Conservation (phyloP, 2,329 filamentous ascomycete genomes). For the Penicillium hesseltinei region DNA sequence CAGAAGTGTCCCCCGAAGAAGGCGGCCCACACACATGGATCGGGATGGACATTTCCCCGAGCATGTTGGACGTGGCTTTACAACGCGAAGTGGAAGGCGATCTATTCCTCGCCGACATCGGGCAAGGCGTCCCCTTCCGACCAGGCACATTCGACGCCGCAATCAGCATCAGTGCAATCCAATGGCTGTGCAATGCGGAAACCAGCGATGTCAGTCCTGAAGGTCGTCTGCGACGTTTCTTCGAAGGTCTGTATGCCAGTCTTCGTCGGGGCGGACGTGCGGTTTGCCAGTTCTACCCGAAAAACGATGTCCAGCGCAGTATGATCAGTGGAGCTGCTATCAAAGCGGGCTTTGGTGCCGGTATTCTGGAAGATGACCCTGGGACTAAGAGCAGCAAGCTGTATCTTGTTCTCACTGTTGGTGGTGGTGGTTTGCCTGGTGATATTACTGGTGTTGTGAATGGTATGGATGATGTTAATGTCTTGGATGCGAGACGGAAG, state of each 20-base stretch:
- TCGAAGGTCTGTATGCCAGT: constrained; percentile 85
- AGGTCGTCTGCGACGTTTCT: constrained; percentile 78
- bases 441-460: constrained; percentile 90
- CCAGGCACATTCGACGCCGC: constrained; percentile 92
- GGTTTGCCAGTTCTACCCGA: constrained; percentile 97
- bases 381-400: constrained; percentile 95
- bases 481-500: constrained; percentile 66
- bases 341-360: constrained; percentile 91
- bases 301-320: constrained; percentile 83
- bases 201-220: constrained; percentile 77
- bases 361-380: constrained; percentile 89
- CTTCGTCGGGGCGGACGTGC: constrained; percentile 81
- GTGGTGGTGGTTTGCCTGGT: constrained; percentile 60
- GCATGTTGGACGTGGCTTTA: constrained; percentile 95
- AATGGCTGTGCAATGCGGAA: constrained; percentile 98
- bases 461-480: constrained; percentile 84
- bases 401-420: constrained; percentile 93
- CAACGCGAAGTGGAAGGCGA: constrained; percentile 92
- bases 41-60: constrained; percentile 92
- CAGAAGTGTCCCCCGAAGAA: constrained; percentile 64
- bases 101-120: constrained; percentile 89
- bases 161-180: constrained; percentile 91
- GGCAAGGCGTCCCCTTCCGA: constrained; percentile 91
- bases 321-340: constrained; percentile 93
- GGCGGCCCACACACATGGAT: constrained; percentile 91